Base-by-base conservation (phyloP, 345 rosid genomes). In the Acer yangbiense region DNA sequence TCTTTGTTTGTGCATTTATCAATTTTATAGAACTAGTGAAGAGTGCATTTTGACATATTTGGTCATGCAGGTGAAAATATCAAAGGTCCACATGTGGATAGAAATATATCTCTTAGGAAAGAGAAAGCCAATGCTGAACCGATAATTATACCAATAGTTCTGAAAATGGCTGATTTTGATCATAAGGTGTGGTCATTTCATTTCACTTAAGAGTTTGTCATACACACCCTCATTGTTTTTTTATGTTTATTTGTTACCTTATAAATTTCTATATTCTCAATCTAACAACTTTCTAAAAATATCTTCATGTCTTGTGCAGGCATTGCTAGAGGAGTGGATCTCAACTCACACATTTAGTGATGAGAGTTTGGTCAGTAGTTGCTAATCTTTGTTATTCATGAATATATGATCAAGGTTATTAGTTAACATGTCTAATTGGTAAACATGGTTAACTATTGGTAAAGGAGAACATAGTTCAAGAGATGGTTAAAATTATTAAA, bases 311-410 rank as follows among this genome's bases (percentile, higher is more conserved):
- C 61, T 4, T 72, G 68, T 82, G 80, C 84, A 97, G 98, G 96
- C 98, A 71, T 88, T 94, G 83, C 84, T 97, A 57, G 99, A 97
- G 85, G 99, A 97, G 83, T 91, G 98, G 97, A 86, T 91, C 82
- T 82, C 91, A 65, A 83, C 93, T 16, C 91, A 88, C 69, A 83
- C 90, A 74, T 86, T 82, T 52, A 78, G 90, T 72, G 91, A 89
- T 73, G 89, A 91, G 75, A 83, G 82, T 85, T 87, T 87, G 76
- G 84, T 89, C 11, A 44, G 16, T 41, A 55, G 35, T 69, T 73
- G 41, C 54, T 71, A 8, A 66, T 25, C 52, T 69, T 13, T 41
- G 20, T 48, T 65, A 25, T 57, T 54, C 32, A 41, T 67, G 55
- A 1, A 21, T 50, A 9, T 52, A 20, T 18, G 44, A 65, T 21